Evolutionary conservation across 2,329 filamentous ascomycete genomes (phyloP).

Genomic region (Neoscytalidium dimidiatum): DNA sequence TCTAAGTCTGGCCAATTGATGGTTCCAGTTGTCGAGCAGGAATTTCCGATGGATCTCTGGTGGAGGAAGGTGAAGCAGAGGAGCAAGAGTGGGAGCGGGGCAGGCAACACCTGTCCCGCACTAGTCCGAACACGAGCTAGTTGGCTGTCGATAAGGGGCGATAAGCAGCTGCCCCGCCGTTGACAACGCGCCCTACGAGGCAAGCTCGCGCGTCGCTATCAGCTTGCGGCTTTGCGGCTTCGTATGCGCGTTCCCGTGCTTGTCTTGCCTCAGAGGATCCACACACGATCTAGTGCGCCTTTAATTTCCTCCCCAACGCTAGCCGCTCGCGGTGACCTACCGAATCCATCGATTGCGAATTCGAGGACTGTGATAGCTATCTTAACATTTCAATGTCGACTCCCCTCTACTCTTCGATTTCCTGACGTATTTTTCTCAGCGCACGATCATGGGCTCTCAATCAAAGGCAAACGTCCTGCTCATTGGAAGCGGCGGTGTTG

Average conservation of each 20-base stretch:
- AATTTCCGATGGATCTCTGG: too few species aligned
- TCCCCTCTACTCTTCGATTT: not conserved
- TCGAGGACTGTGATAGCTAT: not conserved
- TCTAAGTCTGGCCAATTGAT: too few species aligned
- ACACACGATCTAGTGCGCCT: not conserved
- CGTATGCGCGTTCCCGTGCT: not conserved
- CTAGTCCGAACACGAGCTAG: not conserved
- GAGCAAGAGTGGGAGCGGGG: not conserved
- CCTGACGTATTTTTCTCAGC: not conserved
- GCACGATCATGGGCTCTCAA: conserved; percentile 5
- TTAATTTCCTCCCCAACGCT: not conserved
- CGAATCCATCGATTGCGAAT: not conserved
- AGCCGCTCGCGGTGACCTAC: not conserved
- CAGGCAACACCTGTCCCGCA: not conserved
- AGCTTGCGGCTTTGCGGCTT: not conserved
- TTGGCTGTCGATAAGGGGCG: not conserved
- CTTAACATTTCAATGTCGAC: not conserved
- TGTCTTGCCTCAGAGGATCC: not conserved
- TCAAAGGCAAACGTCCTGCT: conserved; percentile 48
- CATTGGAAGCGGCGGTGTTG: conserved; percentile 58
- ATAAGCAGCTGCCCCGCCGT: not conserved
- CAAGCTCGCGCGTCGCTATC: not conserved
- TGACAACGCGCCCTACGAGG: not conserved
- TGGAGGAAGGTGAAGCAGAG: too few species aligned
- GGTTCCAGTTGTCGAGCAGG: too few species aligned